These are phyloP conservation scores for Ganoderma leucocontextum DNA, from an alignment of 1,284 basidiomycete genomes.

Conservation along the genomic window DNA sequence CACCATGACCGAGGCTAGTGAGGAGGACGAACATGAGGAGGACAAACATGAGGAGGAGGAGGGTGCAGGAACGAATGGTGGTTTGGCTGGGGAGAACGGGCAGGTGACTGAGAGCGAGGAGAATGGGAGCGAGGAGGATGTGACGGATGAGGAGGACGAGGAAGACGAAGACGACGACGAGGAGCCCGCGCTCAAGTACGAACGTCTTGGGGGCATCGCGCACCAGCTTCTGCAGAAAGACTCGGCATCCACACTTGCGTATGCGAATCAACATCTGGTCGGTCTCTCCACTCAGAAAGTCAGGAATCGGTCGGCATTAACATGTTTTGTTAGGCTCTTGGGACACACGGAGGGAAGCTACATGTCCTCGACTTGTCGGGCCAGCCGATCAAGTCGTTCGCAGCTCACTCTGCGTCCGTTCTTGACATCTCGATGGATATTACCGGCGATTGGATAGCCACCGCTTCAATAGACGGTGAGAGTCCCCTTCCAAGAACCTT, in stretches of 20 bases:
- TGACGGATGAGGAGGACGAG: conserved; percentile 44
- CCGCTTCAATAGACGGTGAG: conserved; percentile 94
- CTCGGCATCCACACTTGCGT: conserved; percentile 83
- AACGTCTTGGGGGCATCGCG: conserved; percentile 78
- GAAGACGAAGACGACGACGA: conserved; percentile 75
- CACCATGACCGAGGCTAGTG: conserved; percentile 28
- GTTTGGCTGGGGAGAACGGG: background rate
- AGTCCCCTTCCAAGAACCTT: conserved; percentile 4
- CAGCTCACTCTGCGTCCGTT: conserved; percentile 92
- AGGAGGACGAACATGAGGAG: conserved; percentile 23
- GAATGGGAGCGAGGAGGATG: conserved; percentile 26
- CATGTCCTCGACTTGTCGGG: conserved; percentile 87
- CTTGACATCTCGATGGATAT: conserved; percentile 88
- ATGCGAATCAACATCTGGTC: conserved; percentile 82
- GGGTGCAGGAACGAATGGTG: conserved; percentile 8
- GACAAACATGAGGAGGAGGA: conserved; percentile 22
- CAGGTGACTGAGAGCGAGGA: background rate
- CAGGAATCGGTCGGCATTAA: background rate
- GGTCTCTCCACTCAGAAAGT: conserved; percentile 32
- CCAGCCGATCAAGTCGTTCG: conserved; percentile 88
- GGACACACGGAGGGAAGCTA: conserved; percentile 92
- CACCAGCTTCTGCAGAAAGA: conserved; percentile 90
- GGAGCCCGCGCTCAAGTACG: conserved; percentile 92
- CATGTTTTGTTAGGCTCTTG: conserved; percentile 67
- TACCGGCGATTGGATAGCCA: conserved; percentile 90